Conservation (phyloP, 176 grass and related monocot genomes). For the Triticum timopheevii region DNA sequence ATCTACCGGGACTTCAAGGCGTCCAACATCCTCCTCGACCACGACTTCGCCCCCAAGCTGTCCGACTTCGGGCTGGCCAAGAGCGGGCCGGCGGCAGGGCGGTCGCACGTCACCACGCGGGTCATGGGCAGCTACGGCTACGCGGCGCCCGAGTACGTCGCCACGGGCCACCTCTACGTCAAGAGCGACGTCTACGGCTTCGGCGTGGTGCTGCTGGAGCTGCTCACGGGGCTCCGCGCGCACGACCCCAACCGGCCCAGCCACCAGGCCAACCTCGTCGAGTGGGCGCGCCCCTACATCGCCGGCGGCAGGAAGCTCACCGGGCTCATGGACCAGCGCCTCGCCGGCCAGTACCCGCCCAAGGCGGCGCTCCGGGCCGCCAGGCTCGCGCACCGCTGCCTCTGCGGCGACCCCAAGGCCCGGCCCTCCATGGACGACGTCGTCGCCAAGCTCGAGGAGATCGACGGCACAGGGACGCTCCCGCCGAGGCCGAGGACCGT, state of each 20-base stretch:
- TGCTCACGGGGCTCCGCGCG: conserved; percentile 70
- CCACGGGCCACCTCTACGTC: conserved; percentile 83
- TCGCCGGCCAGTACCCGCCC: conserved; percentile 57
- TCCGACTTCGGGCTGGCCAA: conserved; percentile 96
- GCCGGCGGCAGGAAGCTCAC: conserved; percentile 52
- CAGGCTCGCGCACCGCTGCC: conserved; percentile 59
- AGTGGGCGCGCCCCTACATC: conserved; percentile 64
- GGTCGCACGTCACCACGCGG: conserved; percentile 74
- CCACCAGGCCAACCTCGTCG: conserved; percentile 60
- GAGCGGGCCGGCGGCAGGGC: conserved; percentile 61
- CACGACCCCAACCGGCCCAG: conserved; percentile 73
- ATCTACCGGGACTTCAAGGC: conserved; percentile 88
- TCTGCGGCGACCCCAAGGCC: conserved; percentile 54
- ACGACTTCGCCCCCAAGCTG: conserved; percentile 72
- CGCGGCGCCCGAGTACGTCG: conserved; percentile 91
- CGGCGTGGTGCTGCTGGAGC: conserved; percentile 78
- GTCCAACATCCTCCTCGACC: conserved; percentile 77
- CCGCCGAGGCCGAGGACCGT: conserved; percentile 29
- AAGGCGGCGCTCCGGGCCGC: conserved; percentile 58
- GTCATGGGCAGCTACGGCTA: conserved; percentile 89
- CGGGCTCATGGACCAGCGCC: conserved; percentile 58
- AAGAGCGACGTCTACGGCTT: conserved; percentile 91
- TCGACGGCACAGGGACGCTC: conserved; percentile 42
- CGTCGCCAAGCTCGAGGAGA: conserved; percentile 52
- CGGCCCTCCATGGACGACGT: conserved; percentile 75